Evolutionary conservation across 2,329 filamentous ascomycete genomes (phyloP).

Genomic region (Penicillium paneum): DNA sequence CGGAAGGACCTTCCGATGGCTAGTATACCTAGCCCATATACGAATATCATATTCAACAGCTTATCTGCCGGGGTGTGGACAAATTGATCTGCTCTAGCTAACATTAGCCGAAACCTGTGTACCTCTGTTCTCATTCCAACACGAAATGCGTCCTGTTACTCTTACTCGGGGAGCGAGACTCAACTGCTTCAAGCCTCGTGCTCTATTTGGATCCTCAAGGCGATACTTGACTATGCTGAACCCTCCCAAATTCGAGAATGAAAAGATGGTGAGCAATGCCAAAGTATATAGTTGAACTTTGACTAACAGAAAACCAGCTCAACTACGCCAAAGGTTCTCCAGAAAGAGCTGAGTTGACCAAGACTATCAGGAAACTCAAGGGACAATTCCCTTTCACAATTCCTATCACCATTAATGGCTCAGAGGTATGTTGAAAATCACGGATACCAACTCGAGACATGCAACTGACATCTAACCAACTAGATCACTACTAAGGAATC

Average conservation of each 20-base stretch:
- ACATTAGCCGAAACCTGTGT: neutral
- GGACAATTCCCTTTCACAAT: conserved; percentile 18
- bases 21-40: neutral
- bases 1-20: conserved; percentile 9
- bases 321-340: conserved; percentile 19
- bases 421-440: conserved; percentile 9
- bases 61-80: neutral
- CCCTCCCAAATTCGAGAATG: conserved; percentile 28
- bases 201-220: conserved; percentile 4
- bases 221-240: conserved; percentile 17
- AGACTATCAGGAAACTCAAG: conserved; percentile 16
- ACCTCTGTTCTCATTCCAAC: neutral
- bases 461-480: neutral
- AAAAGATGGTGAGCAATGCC: conserved; percentile 18
- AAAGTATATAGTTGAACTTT: neutral
- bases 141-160: conserved; percentile 11
- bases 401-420: conserved; percentile 16
- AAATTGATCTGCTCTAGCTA: neutral
- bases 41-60: conserved; percentile 1
- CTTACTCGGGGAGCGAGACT: conserved; percentile 8
- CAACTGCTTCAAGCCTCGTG: neutral
- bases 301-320: conserved; percentile 3
- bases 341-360: conserved; percentile 16
- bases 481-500: conserved; percentile 19
- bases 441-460: neutral